Evolutionary conservation across 352 stramenopile species (phyloP), one percentile per base, ranked within the genome.

Genomic region (Globisporangium spinosum): DNA sequence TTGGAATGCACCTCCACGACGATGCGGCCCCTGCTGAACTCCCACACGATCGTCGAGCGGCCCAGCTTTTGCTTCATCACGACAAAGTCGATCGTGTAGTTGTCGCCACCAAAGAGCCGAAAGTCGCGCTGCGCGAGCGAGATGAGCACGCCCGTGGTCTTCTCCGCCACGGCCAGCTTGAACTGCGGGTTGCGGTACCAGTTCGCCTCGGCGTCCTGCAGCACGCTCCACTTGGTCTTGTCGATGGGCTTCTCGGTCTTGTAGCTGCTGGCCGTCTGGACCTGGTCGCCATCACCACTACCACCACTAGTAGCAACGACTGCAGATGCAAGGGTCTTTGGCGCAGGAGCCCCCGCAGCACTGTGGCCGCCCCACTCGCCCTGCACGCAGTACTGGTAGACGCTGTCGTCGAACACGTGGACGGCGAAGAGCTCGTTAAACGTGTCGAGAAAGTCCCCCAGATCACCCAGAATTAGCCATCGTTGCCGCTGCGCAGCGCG

Each of bases 141-240:
- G 3, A 97, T 7, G n/a, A 93, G 45, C 15, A 95, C 78, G 13
- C 76, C 76, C 5, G 75, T 67, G 27, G 75, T 82, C 17, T 62
- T 66, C 55, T 87, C 75, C 2, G 38, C 8, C 0, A 90, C 77
- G 0, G 73, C 77, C 22, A 97, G 62, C 35, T 85, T 89, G 69
- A 92, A 97, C 75, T 98, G 91, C 9, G 90, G 92, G 65, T 98
- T 98, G 43, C 93, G 91, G 72, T 97, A 90, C 92, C 92, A 98
- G 53, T 87, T 92, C 7, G 89, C 74, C 56, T 98, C 91, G 8
- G 76, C 80, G 64, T 97, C 91, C 2, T 62, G 61, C 32, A 89
- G 62, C 35, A 90, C 81, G 22, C 56, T 74, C 84, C 85, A 94
- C 49, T 85, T 80, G n/a, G 80, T 91, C 51, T 83, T 82, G 13